phyloP scores from a whole-genome alignment of 83 land plant genomes.

The Picea abies region DNA sequence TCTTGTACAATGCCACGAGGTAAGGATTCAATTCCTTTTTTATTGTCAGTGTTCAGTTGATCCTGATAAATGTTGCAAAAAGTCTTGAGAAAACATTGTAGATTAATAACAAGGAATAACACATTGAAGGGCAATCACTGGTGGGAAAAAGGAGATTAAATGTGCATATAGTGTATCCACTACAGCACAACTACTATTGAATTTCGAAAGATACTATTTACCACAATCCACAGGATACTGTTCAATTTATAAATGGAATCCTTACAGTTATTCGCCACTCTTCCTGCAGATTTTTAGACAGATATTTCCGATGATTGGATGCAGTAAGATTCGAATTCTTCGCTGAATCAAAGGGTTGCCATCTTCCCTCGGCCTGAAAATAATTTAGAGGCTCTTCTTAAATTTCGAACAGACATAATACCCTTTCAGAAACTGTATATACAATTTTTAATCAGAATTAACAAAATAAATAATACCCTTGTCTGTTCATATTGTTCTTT shows the following conservation, averaged over 20 bases:
- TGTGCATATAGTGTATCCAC: neutral
- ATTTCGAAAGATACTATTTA: neutral
- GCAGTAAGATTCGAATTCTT: neutral
- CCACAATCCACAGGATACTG: neutral
- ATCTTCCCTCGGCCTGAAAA: neutral
- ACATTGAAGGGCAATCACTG: neutral
- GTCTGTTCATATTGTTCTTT: constrained; percentile 15
- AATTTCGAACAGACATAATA: neutral
- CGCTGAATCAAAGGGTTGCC: constrained; percentile 4
- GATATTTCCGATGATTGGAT: constrained; percentile 4
- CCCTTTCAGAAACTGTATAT: neutral
- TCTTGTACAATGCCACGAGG: constrained; percentile 77
- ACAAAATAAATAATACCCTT: neutral
- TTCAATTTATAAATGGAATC: neutral
- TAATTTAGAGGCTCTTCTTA: neutral
- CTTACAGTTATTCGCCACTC: neutral
- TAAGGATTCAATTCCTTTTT: constrained; percentile 28
- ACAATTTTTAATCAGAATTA: neutral
- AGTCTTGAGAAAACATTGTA: neutral
- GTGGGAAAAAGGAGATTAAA: neutral
- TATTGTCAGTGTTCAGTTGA: neutral
- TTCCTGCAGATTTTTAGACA: neutral
- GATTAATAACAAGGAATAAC: neutral
- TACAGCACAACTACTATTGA: neutral
- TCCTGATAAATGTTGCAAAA: neutral